Percentiles rank a stretch among this genome's conserved stretches.
phyloP scores from a whole-genome alignment of 306 rosid species.

The Pyrus communis region DNA sequence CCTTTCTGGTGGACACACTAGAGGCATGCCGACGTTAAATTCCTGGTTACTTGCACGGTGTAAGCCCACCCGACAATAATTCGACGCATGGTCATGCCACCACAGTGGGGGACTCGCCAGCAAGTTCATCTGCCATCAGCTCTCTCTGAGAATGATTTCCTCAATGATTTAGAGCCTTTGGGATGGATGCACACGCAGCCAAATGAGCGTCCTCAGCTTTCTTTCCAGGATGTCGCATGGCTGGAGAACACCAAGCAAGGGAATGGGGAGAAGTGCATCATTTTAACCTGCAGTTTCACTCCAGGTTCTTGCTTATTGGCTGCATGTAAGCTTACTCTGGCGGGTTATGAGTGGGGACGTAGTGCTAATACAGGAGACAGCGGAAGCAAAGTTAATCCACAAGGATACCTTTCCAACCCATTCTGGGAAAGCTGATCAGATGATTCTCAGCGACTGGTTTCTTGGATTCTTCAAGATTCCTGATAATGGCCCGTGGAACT shows the following conservation, averaged over 20 bases:
- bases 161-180: constrained; percentile 58
- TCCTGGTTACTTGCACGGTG: too few species aligned
- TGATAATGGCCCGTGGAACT: constrained; percentile 96
- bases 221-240: constrained; percentile 94
- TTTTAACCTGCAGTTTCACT: constrained; percentile 95
- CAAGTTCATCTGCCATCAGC: constrained; percentile 92
- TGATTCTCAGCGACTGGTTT: constrained; percentile 96
- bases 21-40: constrained; percentile 84
- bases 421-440: constrained; percentile 96
- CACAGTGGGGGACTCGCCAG: constrained; percentile 97
- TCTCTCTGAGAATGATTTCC: constrained; percentile 34
- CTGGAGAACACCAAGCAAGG: constrained; percentile 94
- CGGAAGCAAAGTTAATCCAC: constrained; percentile 70
- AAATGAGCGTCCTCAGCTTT: constrained; percentile 91
- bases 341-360: constrained; percentile 98
- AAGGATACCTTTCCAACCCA: constrained; percentile 92
- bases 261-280: constrained; percentile 93
- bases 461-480: constrained; percentile 94
- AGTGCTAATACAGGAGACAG: constrained; percentile 82
- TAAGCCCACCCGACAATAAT: too few species aligned
- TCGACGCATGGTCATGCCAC: constrained; percentile 73
- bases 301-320: constrained; percentile 96
- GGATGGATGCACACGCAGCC: constrained; percentile 99
- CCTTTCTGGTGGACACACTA: constrained; percentile 99
- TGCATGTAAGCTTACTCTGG: constrained; percentile 82